Percentiles rank a stretch among this genome's conserved stretches.
Conservation (phyloP, 495 filamentous ascomycete species). For the Tuber indicum region DNA sequence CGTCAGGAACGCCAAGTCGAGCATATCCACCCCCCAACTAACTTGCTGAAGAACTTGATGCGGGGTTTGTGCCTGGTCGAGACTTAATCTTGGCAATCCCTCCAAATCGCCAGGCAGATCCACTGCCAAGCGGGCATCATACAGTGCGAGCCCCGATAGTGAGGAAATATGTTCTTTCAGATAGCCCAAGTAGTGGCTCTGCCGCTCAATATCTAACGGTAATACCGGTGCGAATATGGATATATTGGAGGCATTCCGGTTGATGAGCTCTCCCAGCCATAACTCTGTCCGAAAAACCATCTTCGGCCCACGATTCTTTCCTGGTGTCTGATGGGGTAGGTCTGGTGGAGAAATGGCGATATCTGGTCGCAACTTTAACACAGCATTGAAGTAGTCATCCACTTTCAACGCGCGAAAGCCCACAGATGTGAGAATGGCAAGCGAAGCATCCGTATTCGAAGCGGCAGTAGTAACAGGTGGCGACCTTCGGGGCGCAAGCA, state of each 20-base stretch:
- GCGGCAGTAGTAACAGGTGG: slow-evolving; percentile 67
- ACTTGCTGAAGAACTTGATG: slow-evolving; percentile 69
- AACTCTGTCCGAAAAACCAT: slow-evolving; percentile 79
- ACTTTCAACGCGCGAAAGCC: slow-evolving; percentile 68
- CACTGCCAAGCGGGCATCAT: slow-evolving; percentile 63
- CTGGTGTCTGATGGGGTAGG: slow-evolving; percentile 57
- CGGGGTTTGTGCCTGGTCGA: slow-evolving; percentile 61
- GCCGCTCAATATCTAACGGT: slow-evolving; percentile 64
- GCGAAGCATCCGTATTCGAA: slow-evolving; percentile 63
- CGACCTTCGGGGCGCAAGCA: slow-evolving; percentile 73
- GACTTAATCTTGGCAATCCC: slow-evolving; percentile 63
- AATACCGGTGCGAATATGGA: slow-evolving; percentile 73
- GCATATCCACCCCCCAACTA: slow-evolving; percentile 67
- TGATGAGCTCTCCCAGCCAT: slow-evolving; percentile 60
- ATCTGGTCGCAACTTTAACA: slow-evolving; percentile 64
- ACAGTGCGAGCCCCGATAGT: slow-evolving; percentile 74
- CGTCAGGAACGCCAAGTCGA: slow-evolving; percentile 67
- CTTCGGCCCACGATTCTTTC: slow-evolving; percentile 63
- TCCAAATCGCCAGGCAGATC: slow-evolving; percentile 55
- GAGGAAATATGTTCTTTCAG: slow-evolving; percentile 52
- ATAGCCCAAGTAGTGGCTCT: slow-evolving; percentile 67
- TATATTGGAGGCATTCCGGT: slow-evolving; percentile 39
- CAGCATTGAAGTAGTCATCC: slow-evolving; percentile 59
- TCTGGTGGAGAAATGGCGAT: slow-evolving; percentile 74
- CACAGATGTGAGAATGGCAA: slow-evolving; percentile 73